Evolutionary conservation across 805 yeast genomes (phyloP), one percentile per base, ranked within the genome.

Genomic region (Ogataea ramenticola): DNA sequence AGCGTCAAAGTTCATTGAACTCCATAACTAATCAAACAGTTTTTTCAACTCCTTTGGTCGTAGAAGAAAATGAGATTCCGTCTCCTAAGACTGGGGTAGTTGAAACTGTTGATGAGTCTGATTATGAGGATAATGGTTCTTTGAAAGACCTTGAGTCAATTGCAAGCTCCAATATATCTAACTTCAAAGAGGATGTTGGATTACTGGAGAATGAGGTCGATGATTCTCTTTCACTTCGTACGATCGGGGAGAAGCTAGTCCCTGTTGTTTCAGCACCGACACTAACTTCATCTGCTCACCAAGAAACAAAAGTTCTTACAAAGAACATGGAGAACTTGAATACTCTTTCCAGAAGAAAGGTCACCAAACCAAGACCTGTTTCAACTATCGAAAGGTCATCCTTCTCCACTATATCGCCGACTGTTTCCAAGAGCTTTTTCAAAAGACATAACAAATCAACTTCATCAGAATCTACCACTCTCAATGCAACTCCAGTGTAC

Each of bases 371-470:
- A 31, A 54, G 72, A 39, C 72, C 72, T 2, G 53, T 62, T 16
- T 68, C 74, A 0, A 60, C 68, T 0, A 60, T 65, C 40, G 73
- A 68, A 43, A 48, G 55, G 4, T 57, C 68, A 1, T 46, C 55
- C 4, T 51, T 49, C 40, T 42, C 51, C 45, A 59, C 45, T 34
- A 44, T 62, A 15, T 64, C 72, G 3, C 69, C 71, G 2, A 60
- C 66, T 4, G 60, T 65, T 10, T 53, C 64, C 2, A 65, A 65
- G 33, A 74, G 74, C 24, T 70, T 82, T 42, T 82, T 82, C 64
- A 68, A 84, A 49, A 74, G 80, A 48, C 87, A 81, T 52, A 71
- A 75, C 40, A 72, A 85, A 45, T 73, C 82, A n/a, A 75, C 72
- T 40, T 79, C 86, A 0, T 74, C 82, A 0, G 83, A 78, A 44